phyloP scores from a whole-genome alignment of 768 basidiomycete species.

The Podaxis carcinomalis region DNA sequence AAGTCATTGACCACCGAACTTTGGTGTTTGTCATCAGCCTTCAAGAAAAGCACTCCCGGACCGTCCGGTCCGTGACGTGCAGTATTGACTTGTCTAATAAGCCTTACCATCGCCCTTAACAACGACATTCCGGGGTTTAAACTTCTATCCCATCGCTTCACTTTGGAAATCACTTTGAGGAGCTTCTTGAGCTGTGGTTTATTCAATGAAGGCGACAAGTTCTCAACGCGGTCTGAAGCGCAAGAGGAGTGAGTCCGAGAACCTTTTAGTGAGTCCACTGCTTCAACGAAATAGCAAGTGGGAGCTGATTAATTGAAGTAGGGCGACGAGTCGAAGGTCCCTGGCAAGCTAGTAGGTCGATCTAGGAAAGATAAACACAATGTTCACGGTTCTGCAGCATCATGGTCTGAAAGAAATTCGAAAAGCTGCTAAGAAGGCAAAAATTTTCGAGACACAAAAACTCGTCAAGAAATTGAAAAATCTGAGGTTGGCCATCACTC shows the following conservation, averaged over 20 bases:
- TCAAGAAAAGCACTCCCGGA: too few species aligned
- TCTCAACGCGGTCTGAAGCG: slow-evolving; percentile 33
- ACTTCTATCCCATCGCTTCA: background rate
- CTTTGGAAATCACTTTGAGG: background rate
- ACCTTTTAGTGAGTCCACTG: slow-evolving; percentile 6
- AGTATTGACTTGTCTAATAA: background rate
- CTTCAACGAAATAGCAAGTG: background rate
- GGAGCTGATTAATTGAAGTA: slow-evolving; percentile 17
- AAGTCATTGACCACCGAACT: background rate
- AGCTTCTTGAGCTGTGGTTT: background rate
- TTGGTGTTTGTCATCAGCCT: background rate
- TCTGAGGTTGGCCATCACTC: slow-evolving; percentile 41
- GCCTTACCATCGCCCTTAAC: background rate
- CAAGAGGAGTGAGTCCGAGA: slow-evolving; percentile 32
- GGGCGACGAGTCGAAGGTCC: slow-evolving; percentile 40
- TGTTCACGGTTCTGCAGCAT: slow-evolving; percentile 43
- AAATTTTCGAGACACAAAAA: slow-evolving; percentile 75
- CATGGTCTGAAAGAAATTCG: slow-evolving; percentile 69
- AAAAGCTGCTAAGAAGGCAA: slow-evolving; percentile 78
- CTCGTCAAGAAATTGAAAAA: slow-evolving; percentile 79
- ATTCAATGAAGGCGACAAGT: slow-evolving; percentile 14
- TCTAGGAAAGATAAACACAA: background rate
- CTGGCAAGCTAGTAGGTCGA: slow-evolving; percentile 52
- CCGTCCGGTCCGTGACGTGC: too few species aligned
- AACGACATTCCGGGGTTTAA: too few species aligned